Percentiles rank a stretch among this genome's conserved stretches.
phyloP scores from a whole-genome alignment of 2,329 filamentous ascomycete genomes.

The Aspergillus sergii region DNA sequence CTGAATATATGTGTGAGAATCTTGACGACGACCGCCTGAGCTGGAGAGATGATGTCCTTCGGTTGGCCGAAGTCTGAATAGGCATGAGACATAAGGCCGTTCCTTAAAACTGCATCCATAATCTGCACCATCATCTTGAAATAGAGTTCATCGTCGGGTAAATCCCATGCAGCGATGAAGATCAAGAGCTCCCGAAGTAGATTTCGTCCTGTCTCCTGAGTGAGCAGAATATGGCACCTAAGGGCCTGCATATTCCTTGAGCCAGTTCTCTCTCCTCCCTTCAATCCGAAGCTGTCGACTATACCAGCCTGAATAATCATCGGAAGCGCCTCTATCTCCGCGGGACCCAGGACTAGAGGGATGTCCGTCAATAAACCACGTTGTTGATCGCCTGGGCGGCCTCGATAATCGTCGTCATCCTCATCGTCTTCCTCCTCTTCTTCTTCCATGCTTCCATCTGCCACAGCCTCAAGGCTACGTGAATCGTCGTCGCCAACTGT shows the following conservation, averaged over 20 bases:
- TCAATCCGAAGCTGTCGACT: constrained; percentile 74
- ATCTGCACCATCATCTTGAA: constrained; percentile 97
- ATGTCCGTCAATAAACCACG: constrained; percentile 89
- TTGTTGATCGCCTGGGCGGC: constrained; percentile 55
- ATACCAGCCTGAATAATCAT: constrained; percentile 98
- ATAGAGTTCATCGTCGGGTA: constrained; percentile 89
- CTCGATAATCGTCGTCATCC: constrained; percentile 54
- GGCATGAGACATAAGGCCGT: constrained; percentile 84
- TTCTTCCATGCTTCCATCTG: constrained; percentile 50
- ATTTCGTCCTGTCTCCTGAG: constrained; percentile 87
- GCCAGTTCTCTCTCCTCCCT: constrained; percentile 62
- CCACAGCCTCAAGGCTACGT: constrained; percentile 46
- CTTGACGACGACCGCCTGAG: constrained; percentile 89
- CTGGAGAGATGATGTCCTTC: constrained; percentile 94
- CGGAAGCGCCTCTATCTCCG: constrained; percentile 92
- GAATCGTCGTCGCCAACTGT: constrained; percentile 47
- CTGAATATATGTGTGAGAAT: constrained; percentile 89
- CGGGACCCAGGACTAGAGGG: constrained; percentile 88
- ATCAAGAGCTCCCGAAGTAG: constrained; percentile 87
- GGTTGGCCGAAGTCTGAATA: constrained; percentile 90
- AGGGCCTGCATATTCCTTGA: constrained; percentile 83
- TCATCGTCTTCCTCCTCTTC: constrained; percentile 59
- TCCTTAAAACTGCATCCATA: constrained; percentile 87
- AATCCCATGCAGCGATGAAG: constrained; percentile 96
- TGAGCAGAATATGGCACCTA: constrained; percentile 84